A percentile compares a stretch with the other conserved stretches of the same genome.
These are phyloP conservation scores for Xylaria sp. DNA, from an alignment of 2,329 filamentous ascomycete species.

Conservation along the genomic window DNA sequence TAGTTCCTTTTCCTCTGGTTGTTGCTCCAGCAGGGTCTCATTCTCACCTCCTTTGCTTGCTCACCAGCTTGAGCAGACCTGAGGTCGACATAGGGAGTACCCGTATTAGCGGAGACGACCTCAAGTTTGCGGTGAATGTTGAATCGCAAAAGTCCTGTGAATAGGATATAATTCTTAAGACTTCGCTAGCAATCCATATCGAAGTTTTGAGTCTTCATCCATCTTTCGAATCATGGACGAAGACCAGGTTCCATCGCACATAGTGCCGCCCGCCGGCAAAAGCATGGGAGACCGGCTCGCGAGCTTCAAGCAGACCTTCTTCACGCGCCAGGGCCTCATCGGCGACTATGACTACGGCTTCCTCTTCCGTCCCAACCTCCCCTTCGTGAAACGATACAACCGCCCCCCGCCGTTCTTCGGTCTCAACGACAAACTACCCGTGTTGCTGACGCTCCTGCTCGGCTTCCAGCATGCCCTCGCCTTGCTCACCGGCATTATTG, in stretches of 20 bases:
- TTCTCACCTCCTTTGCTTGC: too few relatives aligned
- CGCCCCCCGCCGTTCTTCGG: constrained; percentile 73
- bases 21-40: too few relatives aligned
- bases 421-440: constrained; percentile 72
- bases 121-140: too few relatives aligned
- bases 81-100: too few relatives aligned
- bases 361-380: constrained; percentile 75
- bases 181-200: neutral
- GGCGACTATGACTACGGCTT: constrained; percentile 88
- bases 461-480: constrained; percentile 75
- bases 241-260: constrained; percentile 47
- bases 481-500: constrained; percentile 72
- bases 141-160: too few relatives aligned
- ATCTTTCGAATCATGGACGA: constrained; percentile 45
- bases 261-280: constrained; percentile 38
- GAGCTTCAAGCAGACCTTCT: constrained; percentile 39
- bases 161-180: too few relatives aligned
- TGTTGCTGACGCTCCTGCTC: constrained; percentile 66
- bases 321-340: constrained; percentile 66
- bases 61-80: too few relatives aligned
- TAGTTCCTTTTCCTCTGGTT: too few relatives aligned
- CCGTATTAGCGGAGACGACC: too few relatives aligned
- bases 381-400: constrained; percentile 64
- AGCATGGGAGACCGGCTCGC: constrained; percentile 30
- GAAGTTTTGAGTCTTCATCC: neutral